Conservation (phyloP, 2,329 filamentous ascomycete species). For the Penicillium sp. region DNA sequence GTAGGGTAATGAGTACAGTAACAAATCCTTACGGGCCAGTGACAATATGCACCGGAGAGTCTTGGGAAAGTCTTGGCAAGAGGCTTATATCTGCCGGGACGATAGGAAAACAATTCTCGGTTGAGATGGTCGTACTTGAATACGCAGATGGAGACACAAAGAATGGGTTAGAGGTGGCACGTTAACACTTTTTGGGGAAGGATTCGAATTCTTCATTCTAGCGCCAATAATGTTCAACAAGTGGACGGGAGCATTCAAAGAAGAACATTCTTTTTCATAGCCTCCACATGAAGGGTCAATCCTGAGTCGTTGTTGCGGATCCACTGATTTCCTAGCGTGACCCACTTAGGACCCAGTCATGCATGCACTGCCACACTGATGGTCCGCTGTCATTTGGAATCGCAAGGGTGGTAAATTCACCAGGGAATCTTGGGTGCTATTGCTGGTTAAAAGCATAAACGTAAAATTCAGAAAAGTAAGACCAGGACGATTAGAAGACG, state of each 20-base stretch:
- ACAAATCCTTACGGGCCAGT: constrained; percentile 5
- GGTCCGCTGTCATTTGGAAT: constrained; percentile 25
- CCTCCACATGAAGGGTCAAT: constrained; percentile 21
- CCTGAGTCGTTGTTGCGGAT: constrained; percentile 19
- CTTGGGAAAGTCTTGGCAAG: constrained; percentile 21
- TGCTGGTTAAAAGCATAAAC: not conserved
- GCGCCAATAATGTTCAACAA: not conserved
- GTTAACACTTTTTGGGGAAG: not conserved
- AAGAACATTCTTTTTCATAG: constrained; percentile 23
- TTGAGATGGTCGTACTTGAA: not conserved
- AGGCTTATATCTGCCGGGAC: constrained; percentile 22
- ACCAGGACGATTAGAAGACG: constrained; percentile 5
- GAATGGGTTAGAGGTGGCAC: not conserved
- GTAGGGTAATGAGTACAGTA: not conserved
- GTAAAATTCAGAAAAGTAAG: constrained; percentile 1
- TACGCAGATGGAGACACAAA: not conserved
- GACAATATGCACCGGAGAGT: constrained; percentile 12
- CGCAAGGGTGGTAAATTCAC: constrained; percentile 1
- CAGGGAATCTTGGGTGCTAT: not conserved
- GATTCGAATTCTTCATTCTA: constrained; percentile 7
- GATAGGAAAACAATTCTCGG: not conserved
- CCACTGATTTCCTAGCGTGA: constrained; percentile 26
- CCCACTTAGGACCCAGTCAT: constrained; percentile 24
- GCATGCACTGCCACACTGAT: constrained; percentile 32
- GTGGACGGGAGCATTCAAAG: constrained; percentile 7